phyloP scores from a whole-genome alignment of 192 early-diverging fungal species.

The Gryganskiella cystojenkinii region DNA sequence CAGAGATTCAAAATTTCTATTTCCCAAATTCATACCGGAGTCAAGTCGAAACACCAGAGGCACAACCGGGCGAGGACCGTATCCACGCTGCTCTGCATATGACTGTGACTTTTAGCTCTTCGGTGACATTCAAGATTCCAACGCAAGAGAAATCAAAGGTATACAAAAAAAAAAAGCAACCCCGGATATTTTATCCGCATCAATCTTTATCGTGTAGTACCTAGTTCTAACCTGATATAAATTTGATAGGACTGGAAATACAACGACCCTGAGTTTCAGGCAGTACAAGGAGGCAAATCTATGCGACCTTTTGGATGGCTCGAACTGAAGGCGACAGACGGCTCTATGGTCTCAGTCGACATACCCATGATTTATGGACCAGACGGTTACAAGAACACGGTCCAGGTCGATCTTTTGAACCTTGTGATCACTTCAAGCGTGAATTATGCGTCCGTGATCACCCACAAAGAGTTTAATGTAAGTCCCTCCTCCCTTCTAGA shows the following conservation, averaged over 20 bases:
- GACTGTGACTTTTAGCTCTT: conserved; percentile 68
- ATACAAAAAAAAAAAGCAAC: conserved; percentile 61
- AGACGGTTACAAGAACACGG: conserved; percentile 64
- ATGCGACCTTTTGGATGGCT: conserved; percentile 78
- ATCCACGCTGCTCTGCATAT: conserved; percentile 66
- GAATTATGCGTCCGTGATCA: conserved; percentile 72
- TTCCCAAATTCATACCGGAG: conserved; percentile 77
- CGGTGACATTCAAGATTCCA: conserved; percentile 70
- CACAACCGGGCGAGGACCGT: conserved; percentile 67
- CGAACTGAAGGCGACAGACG: conserved; percentile 64
- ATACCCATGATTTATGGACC: conserved; percentile 67
- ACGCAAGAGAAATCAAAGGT: conserved; percentile 80
- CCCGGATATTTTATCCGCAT: neutral
- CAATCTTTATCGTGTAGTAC: too few species aligned
- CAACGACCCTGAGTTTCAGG: conserved; percentile 40
- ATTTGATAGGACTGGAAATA: conserved; percentile 72
- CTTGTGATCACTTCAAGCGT: conserved; percentile 69
- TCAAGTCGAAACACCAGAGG: conserved; percentile 53
- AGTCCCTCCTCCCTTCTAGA: neutral
- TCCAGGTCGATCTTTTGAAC: conserved; percentile 62
- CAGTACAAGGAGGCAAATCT: conserved; percentile 37
- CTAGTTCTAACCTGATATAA: neutral
- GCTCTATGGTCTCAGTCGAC: conserved; percentile 62
- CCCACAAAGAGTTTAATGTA: conserved; percentile 63
- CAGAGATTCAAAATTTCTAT: conserved; percentile 74